These are phyloP conservation scores for Candolleomyces efflorescens DNA, from an alignment of 768 basidiomycete genomes.

Conservation along the genomic window DNA sequence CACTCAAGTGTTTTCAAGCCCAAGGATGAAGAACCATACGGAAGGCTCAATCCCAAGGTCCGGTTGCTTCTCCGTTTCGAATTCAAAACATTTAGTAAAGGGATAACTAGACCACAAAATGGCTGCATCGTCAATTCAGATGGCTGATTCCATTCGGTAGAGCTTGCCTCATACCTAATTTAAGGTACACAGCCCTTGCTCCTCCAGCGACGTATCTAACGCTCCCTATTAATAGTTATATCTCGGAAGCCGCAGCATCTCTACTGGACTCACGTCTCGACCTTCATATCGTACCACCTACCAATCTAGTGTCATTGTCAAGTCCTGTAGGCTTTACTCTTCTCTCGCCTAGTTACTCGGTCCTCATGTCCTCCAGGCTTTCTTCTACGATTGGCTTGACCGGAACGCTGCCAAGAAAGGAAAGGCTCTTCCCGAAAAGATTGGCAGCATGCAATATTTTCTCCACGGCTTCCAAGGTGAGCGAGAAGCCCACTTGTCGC, in stretches of 20 bases:
- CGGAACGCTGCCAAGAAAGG: constrained; percentile 79
- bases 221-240: constrained; percentile 58
- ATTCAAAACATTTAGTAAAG: not conserved
- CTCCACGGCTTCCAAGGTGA: constrained; percentile 76
- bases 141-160: constrained; percentile 92
- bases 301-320: constrained; percentile 77
- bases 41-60: constrained; percentile 82
- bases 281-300: constrained; percentile 80
- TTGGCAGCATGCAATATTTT: constrained; percentile 89
- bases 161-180: constrained; percentile 83
- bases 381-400: constrained; percentile 93
- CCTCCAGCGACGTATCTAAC: not conserved
- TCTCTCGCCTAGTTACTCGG: not conserved
- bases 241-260: constrained; percentile 87
- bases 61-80: not conserved
- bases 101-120: constrained; percentile 68
- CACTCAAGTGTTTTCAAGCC: constrained; percentile 79
- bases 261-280: constrained; percentile 71
- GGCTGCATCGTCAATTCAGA: constrained; percentile 83
- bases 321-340: constrained; percentile 50
- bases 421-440: constrained; percentile 80
- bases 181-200: constrained; percentile 47
- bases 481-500: not conserved
- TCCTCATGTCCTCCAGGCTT: constrained; percentile 47
- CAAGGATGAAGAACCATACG: constrained; percentile 89